Evolutionary conservation across 1,139 yeast genomes (phyloP).

Genomic region (Sugiyamaella sp.): DNA sequence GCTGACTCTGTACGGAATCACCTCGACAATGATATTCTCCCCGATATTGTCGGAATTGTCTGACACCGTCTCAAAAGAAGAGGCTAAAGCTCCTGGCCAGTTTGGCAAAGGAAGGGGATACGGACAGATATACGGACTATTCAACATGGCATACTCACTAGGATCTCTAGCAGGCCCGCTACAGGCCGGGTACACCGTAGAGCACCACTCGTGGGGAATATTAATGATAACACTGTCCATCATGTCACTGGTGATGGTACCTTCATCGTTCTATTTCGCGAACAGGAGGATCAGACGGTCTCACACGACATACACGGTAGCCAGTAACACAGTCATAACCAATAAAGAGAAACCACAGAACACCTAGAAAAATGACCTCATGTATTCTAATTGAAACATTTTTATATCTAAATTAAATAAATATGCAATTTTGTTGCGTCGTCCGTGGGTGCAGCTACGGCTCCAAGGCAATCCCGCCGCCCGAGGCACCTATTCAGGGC

Average conservation of each 20-base stretch:
- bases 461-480: too few relatives aligned
- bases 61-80: conserved; percentile 34
- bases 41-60: conserved; percentile 42
- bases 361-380: not conserved
- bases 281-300: not conserved
- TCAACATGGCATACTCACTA: conserved; percentile 42
- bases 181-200: conserved; percentile 38
- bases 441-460: too few relatives aligned
- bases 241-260: conserved; percentile 12
- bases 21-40: conserved; percentile 34
- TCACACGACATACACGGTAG: not conserved
- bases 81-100: conserved; percentile 38
- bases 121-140: conserved; percentile 44
- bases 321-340: not conserved
- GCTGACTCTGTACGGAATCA: conserved; percentile 37
- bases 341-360: not conserved
- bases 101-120: conserved; percentile 42
- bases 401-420: too few relatives aligned
- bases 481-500: too few relatives aligned
- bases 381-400: not conserved
- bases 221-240: conserved; percentile 5
- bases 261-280: conserved; percentile 6
- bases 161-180: conserved; percentile 44
- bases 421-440: too few relatives aligned
- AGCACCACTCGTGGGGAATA: conserved; percentile 36